Base-by-base conservation (phyloP, 2,329 filamentous ascomycete genomes). In the Colletotrichum godetiae region DNA sequence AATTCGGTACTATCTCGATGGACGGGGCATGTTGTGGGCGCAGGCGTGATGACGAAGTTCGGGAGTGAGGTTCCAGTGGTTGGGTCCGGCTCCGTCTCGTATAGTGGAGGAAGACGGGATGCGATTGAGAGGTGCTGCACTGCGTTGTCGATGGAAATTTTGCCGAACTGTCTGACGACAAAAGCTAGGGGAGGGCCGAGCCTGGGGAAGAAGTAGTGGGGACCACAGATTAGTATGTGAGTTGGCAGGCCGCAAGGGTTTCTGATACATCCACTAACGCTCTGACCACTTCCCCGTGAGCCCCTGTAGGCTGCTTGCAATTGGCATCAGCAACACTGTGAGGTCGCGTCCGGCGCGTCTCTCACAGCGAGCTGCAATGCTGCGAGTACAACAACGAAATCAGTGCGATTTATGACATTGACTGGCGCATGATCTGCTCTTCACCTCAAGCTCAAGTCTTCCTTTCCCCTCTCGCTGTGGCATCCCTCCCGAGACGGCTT, bases 1-100 rank as follows among this genome's bases (percentile, higher is more conserved):
- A 74, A 78, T 78, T 73, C 75, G 76, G 75, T 76, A 75, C 85
- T 79, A 85, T 75, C 79, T 79, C 75, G 87, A 89, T 89, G 83
- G 73, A 81, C 79, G 77, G 78, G 76, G 81, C 84, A 85, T 85
- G 77, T 76, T 83, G 82, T 75, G 82, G 83, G 73, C 72, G 79
- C 60, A 55, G 76, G 79, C 79, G 80, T 77, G 86, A 87, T 88
- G 85, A 75, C 80, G 77, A 78, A 75, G 72, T 71, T 66, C 42
- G 62, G 66, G 61, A 71, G 49, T 76, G 77, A 76, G 59, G 72
- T 76, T 76, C 33, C 52, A 42, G 52, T 75, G 74, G 72, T 76
- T 73, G 69, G 61, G 67, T 75, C 76, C 74, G 74, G 74, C 76
- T 57, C 60, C 19, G 61, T 65, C 59, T 61, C 61, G 66, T 62